Evolutionary conservation across 2,329 filamentous ascomycete species (phyloP).

Genomic region (Clarireedia hainanense): DNA sequence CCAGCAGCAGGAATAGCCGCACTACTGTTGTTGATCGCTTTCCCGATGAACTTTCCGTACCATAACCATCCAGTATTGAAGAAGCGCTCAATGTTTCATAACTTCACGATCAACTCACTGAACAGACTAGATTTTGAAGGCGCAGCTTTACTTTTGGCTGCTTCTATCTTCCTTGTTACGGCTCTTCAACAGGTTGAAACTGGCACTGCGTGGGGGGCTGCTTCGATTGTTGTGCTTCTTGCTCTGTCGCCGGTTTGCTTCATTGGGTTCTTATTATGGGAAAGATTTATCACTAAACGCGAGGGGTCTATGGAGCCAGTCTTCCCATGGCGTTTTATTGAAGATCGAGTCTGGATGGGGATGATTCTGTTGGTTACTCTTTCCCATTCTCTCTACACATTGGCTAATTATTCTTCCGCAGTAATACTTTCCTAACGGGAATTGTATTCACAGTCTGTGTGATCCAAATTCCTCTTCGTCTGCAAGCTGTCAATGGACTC

Average conservation of each 20-base stretch:
- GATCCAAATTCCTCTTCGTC: neutral
- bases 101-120: neutral
- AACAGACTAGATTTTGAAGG: neutral
- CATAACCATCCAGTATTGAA: neutral
- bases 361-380: neutral
- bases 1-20: neutral
- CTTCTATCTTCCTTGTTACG: neutral
- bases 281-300: neutral
- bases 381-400: neutral
- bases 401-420: neutral
- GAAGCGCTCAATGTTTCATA: neutral
- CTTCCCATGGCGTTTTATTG: slow-evolving; percentile 1
- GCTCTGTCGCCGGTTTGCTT: neutral
- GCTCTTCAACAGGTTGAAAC: neutral
- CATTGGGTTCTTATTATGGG: neutral
- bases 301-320: neutral
- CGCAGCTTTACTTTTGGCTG: neutral
- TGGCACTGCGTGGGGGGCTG: neutral
- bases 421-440: neutral
- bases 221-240: neutral
- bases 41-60: neutral
- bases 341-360: slow-evolving; percentile 1
- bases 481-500: neutral
- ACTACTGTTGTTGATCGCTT: neutral
- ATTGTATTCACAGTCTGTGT: neutral